Percentiles rank a stretch among this genome's conserved stretches.
phyloP scores from a whole-genome alignment of 495 filamentous ascomycete species.

The Thozetella sp. region DNA sequence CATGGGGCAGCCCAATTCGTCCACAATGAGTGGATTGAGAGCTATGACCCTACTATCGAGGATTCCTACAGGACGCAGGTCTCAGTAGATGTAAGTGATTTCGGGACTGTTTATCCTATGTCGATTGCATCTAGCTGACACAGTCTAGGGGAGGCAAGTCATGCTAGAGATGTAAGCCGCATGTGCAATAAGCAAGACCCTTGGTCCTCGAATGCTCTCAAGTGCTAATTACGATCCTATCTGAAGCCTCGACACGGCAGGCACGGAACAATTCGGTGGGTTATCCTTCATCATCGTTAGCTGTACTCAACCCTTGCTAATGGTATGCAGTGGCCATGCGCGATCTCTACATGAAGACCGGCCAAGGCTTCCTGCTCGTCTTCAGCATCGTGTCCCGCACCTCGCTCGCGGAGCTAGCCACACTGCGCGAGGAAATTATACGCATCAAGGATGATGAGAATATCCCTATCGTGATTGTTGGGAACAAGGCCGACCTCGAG shows the following conservation, averaged over 20 bases:
- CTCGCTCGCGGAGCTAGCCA: constrained; percentile 83
- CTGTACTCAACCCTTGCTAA: constrained; percentile 10
- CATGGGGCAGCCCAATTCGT: constrained; percentile 99
- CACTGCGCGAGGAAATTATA: constrained; percentile 92
- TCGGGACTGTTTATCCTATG: not conserved
- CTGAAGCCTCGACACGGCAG: constrained; percentile 87
- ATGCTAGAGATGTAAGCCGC: constrained; percentile 90
- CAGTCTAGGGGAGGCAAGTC: constrained; percentile 82
- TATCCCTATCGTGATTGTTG: constrained; percentile 93
- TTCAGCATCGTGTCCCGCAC: constrained; percentile 93
- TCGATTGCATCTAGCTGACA: constrained; percentile 4
- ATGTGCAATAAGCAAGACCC: too few relatives aligned
- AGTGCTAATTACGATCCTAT: too few relatives aligned
- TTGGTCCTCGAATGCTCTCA: too few relatives aligned
- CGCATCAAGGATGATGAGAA: constrained; percentile 94
- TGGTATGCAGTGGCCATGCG: constrained; percentile 55
- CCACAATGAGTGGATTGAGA: constrained; percentile 99
- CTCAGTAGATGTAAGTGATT: constrained; percentile 80
- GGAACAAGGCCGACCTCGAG: constrained; percentile 96
- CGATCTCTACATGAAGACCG: constrained; percentile 96
- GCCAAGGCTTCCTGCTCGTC: constrained; percentile 95
- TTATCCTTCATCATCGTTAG: constrained; percentile 14
- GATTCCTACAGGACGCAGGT: constrained; percentile 96
- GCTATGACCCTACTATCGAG: constrained; percentile 96
- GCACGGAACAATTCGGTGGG: constrained; percentile 98